These are phyloP conservation scores for Raddia guianensis DNA, from an alignment of 176 grass and related monocot genomes.

Conservation along the genomic window DNA sequence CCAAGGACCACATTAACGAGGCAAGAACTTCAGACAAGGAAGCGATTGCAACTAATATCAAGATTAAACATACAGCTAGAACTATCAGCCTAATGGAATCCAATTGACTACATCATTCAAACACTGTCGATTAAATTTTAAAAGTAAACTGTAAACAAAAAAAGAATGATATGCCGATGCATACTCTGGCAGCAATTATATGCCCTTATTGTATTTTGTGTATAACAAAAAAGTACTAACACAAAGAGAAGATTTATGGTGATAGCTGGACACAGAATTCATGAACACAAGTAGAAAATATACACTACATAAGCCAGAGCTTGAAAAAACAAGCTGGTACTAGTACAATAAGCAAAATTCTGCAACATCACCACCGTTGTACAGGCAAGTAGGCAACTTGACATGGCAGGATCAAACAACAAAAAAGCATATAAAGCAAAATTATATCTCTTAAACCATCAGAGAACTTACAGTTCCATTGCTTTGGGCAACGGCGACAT, in stretches of 20 bases:
- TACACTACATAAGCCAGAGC: not conserved
- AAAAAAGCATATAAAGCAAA: not conserved
- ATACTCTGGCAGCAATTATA: not conserved
- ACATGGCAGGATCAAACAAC: slow-evolving; percentile 10
- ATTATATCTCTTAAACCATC: slow-evolving; percentile 7
- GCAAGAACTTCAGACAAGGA: not conserved
- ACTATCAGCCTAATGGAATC: not conserved
- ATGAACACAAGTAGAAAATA: slow-evolving; percentile 20
- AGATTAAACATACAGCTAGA: slow-evolving; percentile 1
- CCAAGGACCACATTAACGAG: not conserved
- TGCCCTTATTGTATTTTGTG: not conserved
- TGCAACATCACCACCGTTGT: not conserved
- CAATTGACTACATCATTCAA: slow-evolving; percentile 2
- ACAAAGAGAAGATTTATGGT: not conserved
- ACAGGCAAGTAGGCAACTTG: not conserved
- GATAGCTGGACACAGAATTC: not conserved
- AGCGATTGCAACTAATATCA: not conserved
- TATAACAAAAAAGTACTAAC: not conserved
- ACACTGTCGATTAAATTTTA: not conserved
- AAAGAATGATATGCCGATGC: not conserved
- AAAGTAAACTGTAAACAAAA: not conserved
- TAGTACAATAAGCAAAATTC: not conserved
- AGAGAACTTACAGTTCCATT: slow-evolving; percentile 86
- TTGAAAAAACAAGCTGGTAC: not conserved
- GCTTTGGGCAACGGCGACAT: slow-evolving; percentile 53